Conservation (phyloP, 208 protist genomes). For the Acanthamoeba healyi region DNA sequence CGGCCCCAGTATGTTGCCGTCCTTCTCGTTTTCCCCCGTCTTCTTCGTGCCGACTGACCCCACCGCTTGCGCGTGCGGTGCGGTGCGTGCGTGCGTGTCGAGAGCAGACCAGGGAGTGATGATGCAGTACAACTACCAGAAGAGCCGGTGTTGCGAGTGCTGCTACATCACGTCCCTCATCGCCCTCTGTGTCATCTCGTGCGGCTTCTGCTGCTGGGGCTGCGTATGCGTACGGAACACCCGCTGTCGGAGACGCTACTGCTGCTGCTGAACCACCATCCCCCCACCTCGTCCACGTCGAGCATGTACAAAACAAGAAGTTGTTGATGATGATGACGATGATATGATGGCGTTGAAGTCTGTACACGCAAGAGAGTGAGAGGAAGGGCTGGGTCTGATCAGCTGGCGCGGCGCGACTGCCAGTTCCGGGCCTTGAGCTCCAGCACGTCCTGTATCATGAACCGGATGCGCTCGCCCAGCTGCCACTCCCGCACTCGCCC, state of each 20-base stretch:
- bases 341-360: too few species aligned
- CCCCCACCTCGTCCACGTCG: too few species aligned
- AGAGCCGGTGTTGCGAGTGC: not conserved
- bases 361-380: too few species aligned
- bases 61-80: too few species aligned
- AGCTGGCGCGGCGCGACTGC: not conserved
- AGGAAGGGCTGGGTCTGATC: too few species aligned
- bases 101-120: not conserved
- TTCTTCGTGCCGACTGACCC: too few species aligned
- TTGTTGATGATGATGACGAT: too few species aligned
- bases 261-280: too few species aligned
- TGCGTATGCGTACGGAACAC: not conserved
- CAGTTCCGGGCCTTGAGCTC: conserved; percentile 4
- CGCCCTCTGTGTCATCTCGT: not conserved
- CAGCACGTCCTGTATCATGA: not conserved
- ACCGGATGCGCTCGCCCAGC: not conserved
- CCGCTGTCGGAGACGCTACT: not conserved
- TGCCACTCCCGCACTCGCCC: not conserved
- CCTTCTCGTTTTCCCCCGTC: not conserved
- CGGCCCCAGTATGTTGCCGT: not conserved
- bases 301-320: too few species aligned
- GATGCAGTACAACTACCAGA: not conserved
- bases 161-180: not conserved
- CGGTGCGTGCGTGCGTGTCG: not conserved
- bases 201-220: conserved; percentile 31